Evolutionary conservation across 345 rosid genomes (phyloP).

Genomic region (Syzygium jambos): DNA sequence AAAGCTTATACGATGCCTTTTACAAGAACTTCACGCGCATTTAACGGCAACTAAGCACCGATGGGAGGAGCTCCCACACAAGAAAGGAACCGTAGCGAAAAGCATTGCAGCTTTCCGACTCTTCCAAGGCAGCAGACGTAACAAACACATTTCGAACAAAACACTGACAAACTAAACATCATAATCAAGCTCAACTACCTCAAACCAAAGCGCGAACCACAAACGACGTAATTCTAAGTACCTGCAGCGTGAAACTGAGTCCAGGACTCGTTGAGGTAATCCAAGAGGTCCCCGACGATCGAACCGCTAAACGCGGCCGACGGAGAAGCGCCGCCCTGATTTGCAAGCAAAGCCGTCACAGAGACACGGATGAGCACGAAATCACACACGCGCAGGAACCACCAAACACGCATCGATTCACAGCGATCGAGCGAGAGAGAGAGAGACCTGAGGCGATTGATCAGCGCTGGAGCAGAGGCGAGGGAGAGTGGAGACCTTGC

Average conservation of each 20-base stretch:
- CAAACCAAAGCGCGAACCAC: neutral
- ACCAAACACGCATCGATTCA: neutral
- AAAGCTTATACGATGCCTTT: neutral
- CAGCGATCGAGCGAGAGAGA: neutral
- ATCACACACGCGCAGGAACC: neutral
- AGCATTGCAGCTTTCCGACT: neutral
- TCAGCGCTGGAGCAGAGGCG: slow-evolving; percentile 20
- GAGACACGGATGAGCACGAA: neutral
- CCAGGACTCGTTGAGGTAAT: slow-evolving; percentile 91
- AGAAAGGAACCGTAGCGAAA: neutral
- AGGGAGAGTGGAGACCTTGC: slow-evolving; percentile 21
- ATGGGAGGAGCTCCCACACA: neutral
- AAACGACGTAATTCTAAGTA: neutral
- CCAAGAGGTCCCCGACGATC: slow-evolving; percentile 14
- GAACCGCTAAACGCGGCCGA: slow-evolving; percentile 18
- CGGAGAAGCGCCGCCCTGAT: slow-evolving; percentile 2
- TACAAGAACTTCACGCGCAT: neutral
- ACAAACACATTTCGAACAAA: neutral
- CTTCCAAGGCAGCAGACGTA: neutral
- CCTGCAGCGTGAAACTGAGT: slow-evolving; percentile 93
- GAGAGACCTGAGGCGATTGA: slow-evolving; percentile 9
- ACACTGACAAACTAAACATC: neutral
- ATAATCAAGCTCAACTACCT: neutral
- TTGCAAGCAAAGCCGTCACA: neutral
- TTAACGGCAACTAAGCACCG: neutral